A percentile compares a stretch with the other conserved stretches of the same genome.
Evolutionary conservation across 208 protist species (phyloP).

Genomic region (Wallacemonas sp.): DNA sequence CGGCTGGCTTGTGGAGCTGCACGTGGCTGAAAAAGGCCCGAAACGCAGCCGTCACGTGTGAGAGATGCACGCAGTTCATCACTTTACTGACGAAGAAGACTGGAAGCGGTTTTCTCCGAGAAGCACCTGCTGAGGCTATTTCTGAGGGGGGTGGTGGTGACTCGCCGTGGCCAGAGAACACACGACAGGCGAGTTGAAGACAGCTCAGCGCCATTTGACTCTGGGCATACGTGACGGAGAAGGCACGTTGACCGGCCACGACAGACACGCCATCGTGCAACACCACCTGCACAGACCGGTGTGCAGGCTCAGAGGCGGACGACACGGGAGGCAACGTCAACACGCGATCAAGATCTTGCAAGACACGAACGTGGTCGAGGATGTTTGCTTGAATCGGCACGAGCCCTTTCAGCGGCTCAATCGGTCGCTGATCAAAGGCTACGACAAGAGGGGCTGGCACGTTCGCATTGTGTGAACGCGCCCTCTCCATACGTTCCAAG

Average conservation of each 20-base stretch:
- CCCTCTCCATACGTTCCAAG: conserved; percentile 42
- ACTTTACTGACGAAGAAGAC: conserved; percentile 72
- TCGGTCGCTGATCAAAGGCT: conserved; percentile 55
- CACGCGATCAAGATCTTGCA: background rate
- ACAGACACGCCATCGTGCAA: conserved; percentile 81
- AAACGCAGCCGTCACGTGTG: conserved; percentile 29
- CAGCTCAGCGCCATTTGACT: conserved; percentile 74
- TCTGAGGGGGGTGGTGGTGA: too few species aligned
- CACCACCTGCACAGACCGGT: conserved; percentile 42
- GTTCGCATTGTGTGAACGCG: background rate
- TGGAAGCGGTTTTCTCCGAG: conserved; percentile 10
- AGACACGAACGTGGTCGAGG: conserved; percentile 30
- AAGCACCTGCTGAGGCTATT: too few species aligned
- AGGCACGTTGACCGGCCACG: conserved; percentile 47
- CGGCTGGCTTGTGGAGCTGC: conserved; percentile 30
- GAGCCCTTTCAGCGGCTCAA: conserved; percentile 43
- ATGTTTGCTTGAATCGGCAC: conserved; percentile 45
- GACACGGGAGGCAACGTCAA: background rate
- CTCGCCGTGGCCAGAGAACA: too few species aligned
- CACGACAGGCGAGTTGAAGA: conserved; percentile 43
- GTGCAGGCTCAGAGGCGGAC: background rate
- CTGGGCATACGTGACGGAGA: conserved; percentile 76
- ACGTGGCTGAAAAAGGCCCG: conserved; percentile 45
- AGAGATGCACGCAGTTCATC: conserved; percentile 50
- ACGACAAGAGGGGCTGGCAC: conserved; percentile 38